These are phyloP conservation scores for Luzula sylvatica DNA, from an alignment of 176 grass and related monocot genomes.

Conservation along the genomic window DNA sequence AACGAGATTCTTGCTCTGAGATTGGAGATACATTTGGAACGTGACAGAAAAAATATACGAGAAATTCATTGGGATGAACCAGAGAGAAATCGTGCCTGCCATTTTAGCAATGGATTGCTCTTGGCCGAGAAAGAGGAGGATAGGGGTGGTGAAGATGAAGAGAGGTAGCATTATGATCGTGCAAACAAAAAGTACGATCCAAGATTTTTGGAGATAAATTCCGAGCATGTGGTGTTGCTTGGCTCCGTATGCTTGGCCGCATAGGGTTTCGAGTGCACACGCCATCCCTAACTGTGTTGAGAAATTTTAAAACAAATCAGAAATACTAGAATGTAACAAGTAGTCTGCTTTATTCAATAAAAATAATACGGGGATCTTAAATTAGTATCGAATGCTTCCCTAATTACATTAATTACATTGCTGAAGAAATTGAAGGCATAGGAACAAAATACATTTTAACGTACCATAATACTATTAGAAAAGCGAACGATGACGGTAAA, in stretches of 20 bases:
- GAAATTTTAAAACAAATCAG: background rate
- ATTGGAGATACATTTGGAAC: slow-evolving; percentile 77
- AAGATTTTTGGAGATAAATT: slow-evolving; percentile 62
- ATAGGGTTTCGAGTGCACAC: slow-evolving; percentile 63
- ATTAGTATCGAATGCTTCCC: too few relatives aligned
- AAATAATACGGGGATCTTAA: too few relatives aligned
- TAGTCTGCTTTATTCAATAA: too few relatives aligned
- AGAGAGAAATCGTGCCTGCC: slow-evolving; percentile 38
- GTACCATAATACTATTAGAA: slow-evolving; percentile 56
- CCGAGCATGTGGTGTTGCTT: slow-evolving; percentile 66
- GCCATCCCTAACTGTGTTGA: slow-evolving; percentile 72
- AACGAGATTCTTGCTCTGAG: slow-evolving; percentile 71
- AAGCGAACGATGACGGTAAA: slow-evolving; percentile 80
- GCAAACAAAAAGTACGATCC: slow-evolving; percentile 45
- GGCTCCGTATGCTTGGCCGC: slow-evolving; percentile 55
- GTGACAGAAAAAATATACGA: slow-evolving; percentile 47
- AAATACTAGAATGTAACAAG: too few relatives aligned
- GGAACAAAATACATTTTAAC: background rate
- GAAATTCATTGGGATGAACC: slow-evolving; percentile 72
- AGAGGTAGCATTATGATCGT: slow-evolving; percentile 24
- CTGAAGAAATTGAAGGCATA: too few relatives aligned
- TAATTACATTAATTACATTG: too few relatives aligned
- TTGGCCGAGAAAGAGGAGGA: slow-evolving; percentile 46
- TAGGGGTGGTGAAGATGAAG: slow-evolving; percentile 50
- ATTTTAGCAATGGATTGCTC: slow-evolving; percentile 31